Conservation (phyloP, 169 alveolate genomes). For the Eimeria necatrix region DNA sequence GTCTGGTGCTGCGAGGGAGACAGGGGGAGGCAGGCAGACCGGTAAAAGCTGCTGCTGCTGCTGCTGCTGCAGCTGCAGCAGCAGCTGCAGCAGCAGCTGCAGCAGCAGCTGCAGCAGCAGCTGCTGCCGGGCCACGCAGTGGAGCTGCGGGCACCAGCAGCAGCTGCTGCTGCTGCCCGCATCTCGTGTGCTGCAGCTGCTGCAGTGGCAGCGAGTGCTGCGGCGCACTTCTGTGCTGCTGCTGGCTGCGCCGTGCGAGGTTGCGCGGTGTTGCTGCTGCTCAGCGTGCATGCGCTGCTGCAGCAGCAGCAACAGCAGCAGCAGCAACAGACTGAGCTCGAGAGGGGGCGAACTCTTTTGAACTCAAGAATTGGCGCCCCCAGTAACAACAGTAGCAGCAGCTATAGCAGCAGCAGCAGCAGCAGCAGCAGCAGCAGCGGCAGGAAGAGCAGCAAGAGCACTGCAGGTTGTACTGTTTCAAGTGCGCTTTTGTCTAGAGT, state of each 20-base stretch:
- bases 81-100: not conserved
- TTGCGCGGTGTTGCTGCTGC: not conserved
- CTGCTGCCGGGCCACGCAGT: too few species aligned
- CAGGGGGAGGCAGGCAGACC: not conserved
- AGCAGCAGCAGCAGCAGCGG: constrained; percentile 24
- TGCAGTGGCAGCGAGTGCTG: too few species aligned
- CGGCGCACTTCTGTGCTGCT: too few species aligned
- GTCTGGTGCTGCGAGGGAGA: too few species aligned
- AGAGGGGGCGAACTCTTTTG: not conserved
- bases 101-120: too few species aligned
- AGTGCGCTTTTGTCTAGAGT: too few species aligned
- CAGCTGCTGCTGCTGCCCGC: too few species aligned
- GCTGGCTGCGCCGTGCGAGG: too few species aligned
- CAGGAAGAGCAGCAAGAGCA: too few species aligned
- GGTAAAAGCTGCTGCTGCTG: not conserved
- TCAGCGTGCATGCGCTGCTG: not conserved
- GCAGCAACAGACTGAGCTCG: not conserved
- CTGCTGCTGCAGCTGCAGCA: not conserved
- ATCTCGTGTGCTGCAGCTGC: too few species aligned
- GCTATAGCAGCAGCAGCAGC: not conserved
- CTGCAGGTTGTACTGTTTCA: too few species aligned
- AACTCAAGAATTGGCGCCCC: not conserved
- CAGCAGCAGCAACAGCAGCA: constrained; percentile 37
- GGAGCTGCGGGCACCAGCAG: too few species aligned
- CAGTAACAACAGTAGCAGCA: not conserved